Evolutionary conservation across 257 asterid species (phyloP).

Genomic region (Petunia axillaris): DNA sequence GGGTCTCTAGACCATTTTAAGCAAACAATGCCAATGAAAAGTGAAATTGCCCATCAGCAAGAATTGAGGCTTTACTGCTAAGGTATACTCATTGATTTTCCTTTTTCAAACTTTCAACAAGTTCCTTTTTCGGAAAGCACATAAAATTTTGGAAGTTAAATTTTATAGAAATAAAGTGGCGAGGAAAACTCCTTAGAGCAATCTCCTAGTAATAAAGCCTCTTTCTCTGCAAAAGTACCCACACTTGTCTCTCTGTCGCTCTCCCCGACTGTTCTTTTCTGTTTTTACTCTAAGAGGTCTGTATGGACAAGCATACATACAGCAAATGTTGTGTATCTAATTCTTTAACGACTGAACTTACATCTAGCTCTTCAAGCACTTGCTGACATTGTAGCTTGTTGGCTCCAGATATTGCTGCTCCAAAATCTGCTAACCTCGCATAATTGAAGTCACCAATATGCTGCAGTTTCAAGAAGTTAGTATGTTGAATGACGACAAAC

Average conservation of each 20-base stretch:
- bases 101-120: background rate
- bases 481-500: slow-evolving; percentile 28
- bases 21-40: background rate
- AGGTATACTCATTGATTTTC: background rate
- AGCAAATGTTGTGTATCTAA: slow-evolving; percentile 10
- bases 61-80: background rate
- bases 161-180: background rate
- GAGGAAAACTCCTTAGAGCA: background rate
- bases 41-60: background rate
- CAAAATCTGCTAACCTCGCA: slow-evolving; percentile 98
- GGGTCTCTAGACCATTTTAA: background rate
- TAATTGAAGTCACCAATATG: slow-evolving; percentile 92
- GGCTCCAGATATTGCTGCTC: slow-evolving; percentile 98
- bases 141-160: background rate
- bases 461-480: slow-evolving; percentile 56
- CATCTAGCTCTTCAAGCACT: slow-evolving; percentile 99
- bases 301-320: background rate
- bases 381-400: slow-evolving; percentile 82
- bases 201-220: background rate
- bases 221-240: background rate
- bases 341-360: slow-evolving; percentile 46
- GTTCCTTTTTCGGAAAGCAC: background rate
- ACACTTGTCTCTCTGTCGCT: too few species aligned
- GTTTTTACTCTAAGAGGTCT: background rate
- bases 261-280: too few species aligned